A percentile compares a stretch with the other conserved stretches of the same genome.
phyloP scores from a whole-genome alignment of 768 basidiomycete genomes.

The Lentinula sp. region DNA sequence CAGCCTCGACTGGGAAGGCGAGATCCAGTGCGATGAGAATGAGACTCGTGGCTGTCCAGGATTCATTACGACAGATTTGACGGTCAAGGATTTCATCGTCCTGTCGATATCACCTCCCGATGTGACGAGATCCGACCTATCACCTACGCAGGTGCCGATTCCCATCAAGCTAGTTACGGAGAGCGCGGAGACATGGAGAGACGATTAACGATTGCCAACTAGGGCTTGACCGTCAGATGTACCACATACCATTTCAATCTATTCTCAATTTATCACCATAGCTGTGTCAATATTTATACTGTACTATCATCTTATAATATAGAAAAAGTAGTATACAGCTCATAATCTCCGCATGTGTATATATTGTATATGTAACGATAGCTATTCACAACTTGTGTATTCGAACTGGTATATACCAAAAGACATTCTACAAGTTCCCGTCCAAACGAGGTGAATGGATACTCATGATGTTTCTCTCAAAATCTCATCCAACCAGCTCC shows the following conservation, averaged over 20 bases:
- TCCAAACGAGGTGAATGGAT: neutral
- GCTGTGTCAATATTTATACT: neutral
- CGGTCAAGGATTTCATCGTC: constrained; percentile 18
- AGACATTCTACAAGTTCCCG: no score
- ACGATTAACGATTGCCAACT: neutral
- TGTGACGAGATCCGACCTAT: neutral
- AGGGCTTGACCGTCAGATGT: no score
- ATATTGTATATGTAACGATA: neutral
- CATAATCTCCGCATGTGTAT: neutral
- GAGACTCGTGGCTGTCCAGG: constrained; percentile 29
- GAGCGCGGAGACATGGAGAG: neutral
- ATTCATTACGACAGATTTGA: constrained; percentile 39
- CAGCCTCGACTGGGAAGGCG: constrained; percentile 60
- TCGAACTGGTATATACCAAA: no score
- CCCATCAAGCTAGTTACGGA: constrained; percentile 2
- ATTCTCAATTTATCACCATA: neutral
- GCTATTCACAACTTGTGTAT: no score
- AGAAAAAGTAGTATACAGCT: neutral
- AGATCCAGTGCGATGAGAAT: constrained; percentile 31
- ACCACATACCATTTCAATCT: no score
- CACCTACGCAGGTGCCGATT: neutral
- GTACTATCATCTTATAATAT: neutral
- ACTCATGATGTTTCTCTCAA: neutral
- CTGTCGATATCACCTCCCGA: constrained; percentile 1
- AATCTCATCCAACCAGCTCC: constrained; percentile 16